These are phyloP conservation scores for Talaromyces sp. DNA, from an alignment of 2,329 filamentous ascomycete genomes.

Conservation along the genomic window DNA sequence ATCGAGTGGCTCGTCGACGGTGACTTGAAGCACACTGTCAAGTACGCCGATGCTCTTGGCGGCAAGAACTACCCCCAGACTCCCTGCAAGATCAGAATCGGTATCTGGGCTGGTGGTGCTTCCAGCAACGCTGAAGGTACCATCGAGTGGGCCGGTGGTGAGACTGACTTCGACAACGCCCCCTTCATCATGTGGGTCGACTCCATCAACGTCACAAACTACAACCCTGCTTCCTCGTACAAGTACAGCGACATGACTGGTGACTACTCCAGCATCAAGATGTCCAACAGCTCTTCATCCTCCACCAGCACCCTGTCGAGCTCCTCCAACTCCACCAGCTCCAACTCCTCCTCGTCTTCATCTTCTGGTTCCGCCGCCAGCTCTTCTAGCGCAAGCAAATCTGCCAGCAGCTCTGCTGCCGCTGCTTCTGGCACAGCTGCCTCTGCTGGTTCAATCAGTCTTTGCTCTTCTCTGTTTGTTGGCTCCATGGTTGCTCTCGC, in stretches of 20 bases:
- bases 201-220: slow-evolving; percentile 59
- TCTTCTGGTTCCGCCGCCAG: slow-evolving; percentile 3
- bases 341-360: background rate
- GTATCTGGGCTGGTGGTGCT: slow-evolving; percentile 69
- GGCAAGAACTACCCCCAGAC: slow-evolving; percentile 70
- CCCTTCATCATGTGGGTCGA: slow-evolving; percentile 77
- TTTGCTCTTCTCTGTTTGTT: slow-evolving; percentile 13
- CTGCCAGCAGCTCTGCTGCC: slow-evolving; percentile 14
- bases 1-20: slow-evolving; percentile 70
- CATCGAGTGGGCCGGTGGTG: slow-evolving; percentile 70
- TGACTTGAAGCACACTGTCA: slow-evolving; percentile 62
- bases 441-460: slow-evolving; percentile 33
- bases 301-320: background rate
- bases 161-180: slow-evolving; percentile 65
- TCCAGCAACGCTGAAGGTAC: slow-evolving; percentile 49
- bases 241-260: slow-evolving; percentile 65
- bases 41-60: slow-evolving; percentile 60
- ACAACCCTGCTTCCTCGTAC: slow-evolving; percentile 65
- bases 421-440: slow-evolving; percentile 12
- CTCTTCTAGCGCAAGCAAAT: background rate
- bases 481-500: slow-evolving; percentile 3
- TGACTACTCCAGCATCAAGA: slow-evolving; percentile 62
- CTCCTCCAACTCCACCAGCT: background rate
- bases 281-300: slow-evolving; percentile 2
- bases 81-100: slow-evolving; percentile 71